Conservation (phyloP, 371 early-diverging fungal genomes). For the Globomyces sp. region DNA sequence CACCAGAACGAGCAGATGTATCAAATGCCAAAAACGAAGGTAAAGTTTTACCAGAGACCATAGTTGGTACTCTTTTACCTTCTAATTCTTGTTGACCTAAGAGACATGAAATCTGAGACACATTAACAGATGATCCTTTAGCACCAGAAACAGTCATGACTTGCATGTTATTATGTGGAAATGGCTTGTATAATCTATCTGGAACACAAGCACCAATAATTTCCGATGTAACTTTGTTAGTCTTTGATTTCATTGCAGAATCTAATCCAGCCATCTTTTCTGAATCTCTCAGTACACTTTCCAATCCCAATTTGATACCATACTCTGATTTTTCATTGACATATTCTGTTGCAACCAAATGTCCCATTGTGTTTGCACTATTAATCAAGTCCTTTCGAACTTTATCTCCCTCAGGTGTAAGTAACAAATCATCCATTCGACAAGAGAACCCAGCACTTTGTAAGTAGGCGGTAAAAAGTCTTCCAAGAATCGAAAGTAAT, state of each 20-base stretch:
- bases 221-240: slow-evolving; percentile 79
- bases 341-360: slow-evolving; percentile 66
- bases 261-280: slow-evolving; percentile 89
- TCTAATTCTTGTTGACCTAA: slow-evolving; percentile 99
- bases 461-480: slow-evolving; percentile 93
- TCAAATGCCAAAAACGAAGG: slow-evolving; percentile 95
- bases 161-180: slow-evolving; percentile 98
- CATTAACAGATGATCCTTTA: slow-evolving; percentile 98
- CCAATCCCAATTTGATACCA: slow-evolving; percentile 63
- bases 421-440: slow-evolving; percentile 98
- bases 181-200: slow-evolving; percentile 75
- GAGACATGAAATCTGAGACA: slow-evolving; percentile 97
- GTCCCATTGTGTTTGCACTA: slow-evolving; percentile 40
- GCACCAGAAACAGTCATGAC: slow-evolving; percentile 99
- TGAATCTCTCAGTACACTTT: slow-evolving; percentile 79
- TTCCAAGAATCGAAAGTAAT: slow-evolving; percentile 90
- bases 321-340: slow-evolving; percentile 71
- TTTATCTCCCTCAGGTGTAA: slow-evolving; percentile 80
- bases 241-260: slow-evolving; percentile 82
- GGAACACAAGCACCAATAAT: slow-evolving; percentile 85
- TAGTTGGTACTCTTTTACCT: slow-evolving; percentile 98
- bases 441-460: slow-evolving; percentile 92
- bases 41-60: slow-evolving; percentile 96
- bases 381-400: slow-evolving; percentile 70
- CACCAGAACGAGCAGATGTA: slow-evolving; percentile 91